phyloP scores from a whole-genome alignment of 257 asterid genomes.

The Coffea canephora region DNA sequence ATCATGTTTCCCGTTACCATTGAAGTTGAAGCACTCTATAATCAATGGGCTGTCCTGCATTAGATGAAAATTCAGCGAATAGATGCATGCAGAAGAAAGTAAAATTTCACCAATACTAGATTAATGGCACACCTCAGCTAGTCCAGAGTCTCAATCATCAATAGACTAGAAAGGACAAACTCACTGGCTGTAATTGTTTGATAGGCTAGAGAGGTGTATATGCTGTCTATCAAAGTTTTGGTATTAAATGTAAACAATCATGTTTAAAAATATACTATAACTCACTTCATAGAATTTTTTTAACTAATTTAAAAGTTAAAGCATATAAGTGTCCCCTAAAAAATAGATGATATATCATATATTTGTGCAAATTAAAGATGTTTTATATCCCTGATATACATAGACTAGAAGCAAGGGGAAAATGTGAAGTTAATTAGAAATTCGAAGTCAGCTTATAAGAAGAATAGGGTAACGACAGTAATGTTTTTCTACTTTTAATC shows the following conservation, averaged over 20 bases:
- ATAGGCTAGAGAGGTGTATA: background rate
- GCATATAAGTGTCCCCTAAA: background rate
- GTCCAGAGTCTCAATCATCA: background rate
- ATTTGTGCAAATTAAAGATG: background rate
- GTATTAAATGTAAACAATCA: background rate
- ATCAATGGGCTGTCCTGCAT: conserved; percentile 94
- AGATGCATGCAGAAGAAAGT: background rate
- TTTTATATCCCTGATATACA: background rate
- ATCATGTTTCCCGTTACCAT: conserved; percentile 86
- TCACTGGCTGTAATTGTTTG: background rate
- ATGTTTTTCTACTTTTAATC: background rate
- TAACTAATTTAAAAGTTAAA: background rate
- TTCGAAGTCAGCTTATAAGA: background rate
- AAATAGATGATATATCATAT: background rate
- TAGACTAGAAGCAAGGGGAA: background rate
- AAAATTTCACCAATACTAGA: conserved; percentile 3
- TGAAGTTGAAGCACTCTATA: conserved; percentile 90
- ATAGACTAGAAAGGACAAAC: background rate
- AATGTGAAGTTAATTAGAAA: background rate
- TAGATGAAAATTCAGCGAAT: conserved; percentile 25
- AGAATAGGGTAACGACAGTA: background rate
- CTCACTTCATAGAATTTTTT: background rate
- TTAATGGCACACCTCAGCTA: background rate
- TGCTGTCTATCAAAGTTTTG: background rate
- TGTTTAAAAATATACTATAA: background rate